Evolutionary conservation across 2,329 filamentous ascomycete genomes (phyloP), one percentile per base, ranked within the genome.

Genomic region (Gliomastix tumulicola): DNA sequence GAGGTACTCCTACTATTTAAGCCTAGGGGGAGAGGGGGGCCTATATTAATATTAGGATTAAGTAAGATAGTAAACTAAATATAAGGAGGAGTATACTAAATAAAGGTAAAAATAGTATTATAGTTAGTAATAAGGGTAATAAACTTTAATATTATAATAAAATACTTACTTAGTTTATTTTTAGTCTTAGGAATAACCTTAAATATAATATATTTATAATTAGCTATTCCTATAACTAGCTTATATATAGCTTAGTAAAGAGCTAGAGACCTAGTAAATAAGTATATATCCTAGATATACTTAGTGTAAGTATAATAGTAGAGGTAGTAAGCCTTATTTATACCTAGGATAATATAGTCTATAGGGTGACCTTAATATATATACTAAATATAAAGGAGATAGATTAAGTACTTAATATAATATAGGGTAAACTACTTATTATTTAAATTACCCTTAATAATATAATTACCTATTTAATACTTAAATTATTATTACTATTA

Each of bases 341-440:
- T 27, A 27, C 15, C 12, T 4, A 27, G 12, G 15, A 27, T 5
- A 5, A 4, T 27, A 27, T 15, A 5, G 5, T 6, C 15, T 4
- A 6, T 27, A 27, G 15, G 6, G 15, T 11, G 12, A 27, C 4
- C 4, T 21, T 34, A 34, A 34, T 34, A 19, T n/a, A n/a, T n/a
- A n/a, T n/a, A n/a, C n/a, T n/a, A n/a, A 31, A 31, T 31, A 5
- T 19, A 34, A 20, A 34, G 16, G 5, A 6, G 15, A 15, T 30
- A 36, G 20, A n/a, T n/a, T 30, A n/a, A 22, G 15, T 35, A 13
- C 21, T 30, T 17, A 21, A 33, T 34, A 33, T 16, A 31, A 32
- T 18, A 25, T n/a, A n/a, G 28, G 21, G 15, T 32, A 21, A 28
- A 35, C 13, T 36, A 36, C 15, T 16, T 8, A 23, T 13, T n/a